Conservation (phyloP, 768 basidiomycete species). For the Serendipita indica region DNA sequence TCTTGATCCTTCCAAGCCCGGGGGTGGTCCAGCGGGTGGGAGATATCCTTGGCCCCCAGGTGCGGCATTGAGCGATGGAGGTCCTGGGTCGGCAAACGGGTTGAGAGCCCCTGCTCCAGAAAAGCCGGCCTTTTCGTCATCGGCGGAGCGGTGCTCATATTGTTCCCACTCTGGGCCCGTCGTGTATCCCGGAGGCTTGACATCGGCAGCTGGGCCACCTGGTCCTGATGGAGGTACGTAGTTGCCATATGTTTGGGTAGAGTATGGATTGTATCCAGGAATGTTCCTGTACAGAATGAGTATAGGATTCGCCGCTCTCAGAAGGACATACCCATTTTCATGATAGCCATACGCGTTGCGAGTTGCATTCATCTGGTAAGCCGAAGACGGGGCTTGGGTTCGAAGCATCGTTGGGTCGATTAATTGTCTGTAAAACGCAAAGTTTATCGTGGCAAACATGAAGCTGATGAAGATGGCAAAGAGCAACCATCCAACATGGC, state of each 20-base stretch:
- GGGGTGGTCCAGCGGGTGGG: neutral
- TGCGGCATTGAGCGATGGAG: neutral
- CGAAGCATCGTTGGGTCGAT: slow-evolving; percentile 40
- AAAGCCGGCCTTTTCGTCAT: slow-evolving; percentile 6
- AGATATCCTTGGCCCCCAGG: neutral
- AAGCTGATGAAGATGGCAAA: slow-evolving; percentile 39
- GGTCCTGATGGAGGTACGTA: neutral
- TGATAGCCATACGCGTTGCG: neutral
- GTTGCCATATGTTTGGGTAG: neutral
- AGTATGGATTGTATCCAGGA: slow-evolving; percentile 4
- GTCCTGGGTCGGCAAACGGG: neutral
- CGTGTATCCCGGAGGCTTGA: slow-evolving; percentile 5
- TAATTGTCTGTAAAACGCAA: slow-evolving; percentile 60
- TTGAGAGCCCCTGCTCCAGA: neutral
- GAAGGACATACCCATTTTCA: neutral
- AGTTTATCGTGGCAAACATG: slow-evolving; percentile 51
- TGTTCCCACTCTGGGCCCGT: neutral
- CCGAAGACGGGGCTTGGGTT: slow-evolving; percentile 14
- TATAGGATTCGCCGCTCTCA: neutral
- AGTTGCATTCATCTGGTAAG: neutral
- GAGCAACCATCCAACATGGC: slow-evolving; percentile 49
- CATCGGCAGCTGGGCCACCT: neutral
- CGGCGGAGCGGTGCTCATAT: neutral
- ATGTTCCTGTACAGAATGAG: neutral
- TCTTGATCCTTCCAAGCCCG: neutral